Evolutionary conservation across 116 monocot species (phyloP).

Genomic region (Thalassia testudinum): DNA sequence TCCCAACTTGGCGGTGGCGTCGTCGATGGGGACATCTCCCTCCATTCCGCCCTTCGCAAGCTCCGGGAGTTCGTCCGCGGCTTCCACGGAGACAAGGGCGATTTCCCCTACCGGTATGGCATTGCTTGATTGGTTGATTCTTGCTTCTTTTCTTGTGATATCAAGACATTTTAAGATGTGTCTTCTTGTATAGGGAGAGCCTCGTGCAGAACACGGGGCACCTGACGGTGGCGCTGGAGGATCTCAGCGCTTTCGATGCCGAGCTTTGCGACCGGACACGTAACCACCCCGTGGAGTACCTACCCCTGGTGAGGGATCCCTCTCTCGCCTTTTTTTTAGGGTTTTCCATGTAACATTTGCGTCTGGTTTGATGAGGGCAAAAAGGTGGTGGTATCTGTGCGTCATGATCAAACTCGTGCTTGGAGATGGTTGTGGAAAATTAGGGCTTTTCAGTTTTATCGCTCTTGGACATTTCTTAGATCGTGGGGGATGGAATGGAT

Average conservation of each 20-base stretch:
- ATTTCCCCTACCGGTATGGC: conserved; percentile 69
- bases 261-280: conserved; percentile 80
- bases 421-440: no score
- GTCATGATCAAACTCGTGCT: no score
- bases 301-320: conserved; percentile 70
- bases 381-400: no score
- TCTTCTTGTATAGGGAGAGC: conserved; percentile 42
- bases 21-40: conserved; percentile 35
- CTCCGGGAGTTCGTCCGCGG: conserved; percentile 97
- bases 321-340: background rate
- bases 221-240: conserved; percentile 76
- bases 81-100: conserved; percentile 63
- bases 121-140: background rate
- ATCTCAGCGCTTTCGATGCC: conserved; percentile 79
- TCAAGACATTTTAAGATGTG: background rate
- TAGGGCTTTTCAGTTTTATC: no score
- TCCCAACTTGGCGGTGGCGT: conserved; percentile 25
- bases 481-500: no score
- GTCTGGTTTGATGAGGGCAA: background rate
- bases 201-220: conserved; percentile 59
- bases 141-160: no score
- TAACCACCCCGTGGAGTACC: conserved; percentile 65
- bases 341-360: background rate
- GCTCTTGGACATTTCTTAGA: no score
- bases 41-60: conserved; percentile 90